Evolutionary conservation across 2,329 filamentous ascomycete genomes (phyloP).

Genomic region (Fusarium lateritium): DNA sequence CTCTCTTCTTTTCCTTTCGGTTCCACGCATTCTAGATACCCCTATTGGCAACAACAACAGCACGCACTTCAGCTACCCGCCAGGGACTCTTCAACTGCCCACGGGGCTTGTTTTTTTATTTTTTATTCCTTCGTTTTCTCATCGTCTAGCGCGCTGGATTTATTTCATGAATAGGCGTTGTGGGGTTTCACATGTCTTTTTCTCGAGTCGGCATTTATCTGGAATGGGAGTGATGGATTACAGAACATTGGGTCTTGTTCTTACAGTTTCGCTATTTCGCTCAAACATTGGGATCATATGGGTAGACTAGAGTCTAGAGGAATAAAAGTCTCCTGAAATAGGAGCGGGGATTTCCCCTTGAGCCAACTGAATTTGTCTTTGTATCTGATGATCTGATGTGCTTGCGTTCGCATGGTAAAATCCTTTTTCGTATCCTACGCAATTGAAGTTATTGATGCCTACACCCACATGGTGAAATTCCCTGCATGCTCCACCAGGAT

Average conservation of each 20-base stretch:
- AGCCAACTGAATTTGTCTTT: neutral
- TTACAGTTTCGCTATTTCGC: constrained; percentile 27
- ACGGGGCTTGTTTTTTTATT: constrained; percentile 27
- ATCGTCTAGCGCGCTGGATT: constrained; percentile 42
- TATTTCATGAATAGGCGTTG: constrained; percentile 51
- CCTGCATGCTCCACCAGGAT: constrained; percentile 29
- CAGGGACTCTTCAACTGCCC: constrained; percentile 27
- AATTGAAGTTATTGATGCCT: constrained; percentile 4
- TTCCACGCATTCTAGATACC: constrained; percentile 40
- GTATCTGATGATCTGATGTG: no score
- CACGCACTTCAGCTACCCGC: constrained; percentile 19
- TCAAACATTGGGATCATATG: constrained; percentile 16
- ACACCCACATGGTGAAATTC: neutral
- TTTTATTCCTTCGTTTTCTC: constrained; percentile 23
- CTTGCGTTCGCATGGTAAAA: neutral
- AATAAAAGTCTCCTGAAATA: constrained; percentile 23
- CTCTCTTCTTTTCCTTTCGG: constrained; percentile 11
- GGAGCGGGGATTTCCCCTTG: constrained; percentile 1
- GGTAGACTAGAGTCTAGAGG: constrained; percentile 38
- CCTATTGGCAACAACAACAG: constrained; percentile 29
- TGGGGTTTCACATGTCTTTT: constrained; percentile 44
- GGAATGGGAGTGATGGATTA: constrained; percentile 47
- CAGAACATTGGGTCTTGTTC: constrained; percentile 38
- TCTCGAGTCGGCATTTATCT: constrained; percentile 33
- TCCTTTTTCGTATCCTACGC: neutral